Conservation (phyloP, 495 filamentous ascomycete genomes). For the Trichoderma erinaceum region DNA sequence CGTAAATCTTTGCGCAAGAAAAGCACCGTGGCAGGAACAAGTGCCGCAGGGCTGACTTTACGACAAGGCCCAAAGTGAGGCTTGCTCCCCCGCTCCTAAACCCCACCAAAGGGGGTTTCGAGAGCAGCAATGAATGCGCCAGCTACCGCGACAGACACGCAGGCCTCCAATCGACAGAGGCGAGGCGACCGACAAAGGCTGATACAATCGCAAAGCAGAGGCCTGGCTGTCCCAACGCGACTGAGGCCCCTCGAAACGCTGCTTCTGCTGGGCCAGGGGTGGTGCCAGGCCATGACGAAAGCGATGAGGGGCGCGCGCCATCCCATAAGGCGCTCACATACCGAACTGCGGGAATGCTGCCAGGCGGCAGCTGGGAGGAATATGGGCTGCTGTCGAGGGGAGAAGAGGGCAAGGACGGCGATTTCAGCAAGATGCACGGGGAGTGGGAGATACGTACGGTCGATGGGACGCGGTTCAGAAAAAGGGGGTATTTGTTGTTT, state of each 20-base stretch:
- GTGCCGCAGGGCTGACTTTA: slow-evolving; percentile 10
- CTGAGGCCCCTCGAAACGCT: neutral
- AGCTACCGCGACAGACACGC: slow-evolving; percentile 5
- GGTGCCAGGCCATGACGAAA: slow-evolving; percentile 10
- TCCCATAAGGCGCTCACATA: slow-evolving; percentile 12
- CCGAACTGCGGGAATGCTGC: neutral
- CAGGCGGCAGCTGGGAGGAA: neutral
- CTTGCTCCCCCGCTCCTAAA: slow-evolving; percentile 13
- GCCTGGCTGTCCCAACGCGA: neutral
- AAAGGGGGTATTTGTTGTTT: slow-evolving; percentile 2
- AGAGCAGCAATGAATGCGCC: neutral
- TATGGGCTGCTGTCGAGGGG: slow-evolving; percentile 1
- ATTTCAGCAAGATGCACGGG: neutral
- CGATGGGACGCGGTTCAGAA: slow-evolving; percentile 2
- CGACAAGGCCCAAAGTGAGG: slow-evolving; percentile 4
- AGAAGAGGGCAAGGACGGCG: neutral
- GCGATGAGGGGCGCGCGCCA: neutral
- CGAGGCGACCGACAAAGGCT: neutral
- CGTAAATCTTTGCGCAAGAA: neutral
- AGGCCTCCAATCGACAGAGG: neutral
- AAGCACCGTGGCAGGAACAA: slow-evolving; percentile 11
- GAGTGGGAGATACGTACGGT: slow-evolving; percentile 7
- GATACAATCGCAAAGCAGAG: neutral
- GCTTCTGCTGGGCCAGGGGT: neutral
- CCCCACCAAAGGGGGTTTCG: neutral